Percentiles rank a stretch among this genome's conserved stretches.
These are phyloP conservation scores for Rhodotorula sp. DNA, from an alignment of 1,284 basidiomycete species.

Conservation along the genomic window DNA sequence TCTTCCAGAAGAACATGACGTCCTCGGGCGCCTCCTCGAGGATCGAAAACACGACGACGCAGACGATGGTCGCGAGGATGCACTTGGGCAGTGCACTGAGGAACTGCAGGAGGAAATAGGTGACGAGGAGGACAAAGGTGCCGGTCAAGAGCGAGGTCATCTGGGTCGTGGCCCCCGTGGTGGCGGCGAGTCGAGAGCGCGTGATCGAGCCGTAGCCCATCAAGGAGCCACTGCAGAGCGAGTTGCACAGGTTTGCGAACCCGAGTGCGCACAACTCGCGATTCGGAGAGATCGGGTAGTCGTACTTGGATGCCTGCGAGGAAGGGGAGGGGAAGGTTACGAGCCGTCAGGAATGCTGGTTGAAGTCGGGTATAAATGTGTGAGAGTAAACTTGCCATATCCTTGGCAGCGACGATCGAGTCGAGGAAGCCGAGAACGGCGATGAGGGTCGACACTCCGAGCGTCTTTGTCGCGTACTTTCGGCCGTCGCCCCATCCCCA, in stretches of 20 bases:
- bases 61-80: slow-evolving; percentile 74
- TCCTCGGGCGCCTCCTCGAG: slow-evolving; percentile 85
- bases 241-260: slow-evolving; percentile 71
- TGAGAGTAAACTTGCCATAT: slow-evolving; percentile 48
- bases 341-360: neutral
- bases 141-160: slow-evolving; percentile 81
- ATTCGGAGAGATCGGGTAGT: slow-evolving; percentile 79
- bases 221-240: slow-evolving; percentile 78
- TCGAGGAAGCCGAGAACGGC: slow-evolving; percentile 52
- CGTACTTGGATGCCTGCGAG: slow-evolving; percentile 68
- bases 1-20: slow-evolving; percentile 55
- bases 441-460: slow-evolving; percentile 36
- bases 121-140: slow-evolving; percentile 69
- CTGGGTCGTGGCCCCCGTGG: slow-evolving; percentile 75
- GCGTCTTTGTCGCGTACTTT: slow-evolving; percentile 15
- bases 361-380: no score
- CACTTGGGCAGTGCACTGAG: slow-evolving; percentile 76
- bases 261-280: slow-evolving; percentile 81
- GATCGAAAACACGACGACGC: slow-evolving; percentile 76
- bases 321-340: slow-evolving; percentile 4
- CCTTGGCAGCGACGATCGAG: slow-evolving; percentile 80
- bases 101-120: slow-evolving; percentile 78
- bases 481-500: slow-evolving; percentile 9
- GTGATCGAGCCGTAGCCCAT: slow-evolving; percentile 88
- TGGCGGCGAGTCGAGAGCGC: slow-evolving; percentile 43